A percentile compares a stretch with the other conserved stretches of the same genome.
phyloP scores from a whole-genome alignment of 345 rosid species.

The Lumnitzera littorea region DNA sequence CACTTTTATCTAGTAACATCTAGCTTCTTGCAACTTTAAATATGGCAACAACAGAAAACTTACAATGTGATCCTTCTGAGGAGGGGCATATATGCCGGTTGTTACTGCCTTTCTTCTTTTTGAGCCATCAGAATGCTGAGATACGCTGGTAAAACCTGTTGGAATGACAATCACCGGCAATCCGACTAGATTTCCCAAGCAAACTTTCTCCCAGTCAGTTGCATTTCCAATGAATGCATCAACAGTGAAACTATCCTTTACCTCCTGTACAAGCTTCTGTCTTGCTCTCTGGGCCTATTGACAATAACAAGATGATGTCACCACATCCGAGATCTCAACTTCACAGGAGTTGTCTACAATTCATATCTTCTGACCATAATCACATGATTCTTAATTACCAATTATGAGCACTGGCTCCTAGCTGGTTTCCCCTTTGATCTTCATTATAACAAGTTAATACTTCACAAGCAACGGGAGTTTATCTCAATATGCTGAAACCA shows the following conservation, averaged over 20 bases:
- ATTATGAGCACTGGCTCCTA: no score
- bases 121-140: constrained; percentile 40
- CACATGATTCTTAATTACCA: no score
- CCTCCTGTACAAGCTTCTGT: constrained; percentile 64
- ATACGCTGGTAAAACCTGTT: constrained; percentile 44
- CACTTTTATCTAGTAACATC: no score
- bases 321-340: no score
- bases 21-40: no score
- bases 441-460: no score
- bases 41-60: constrained; percentile 12
- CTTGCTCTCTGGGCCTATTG: constrained; percentile 79
- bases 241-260: constrained; percentile 52
- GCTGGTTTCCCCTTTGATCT: no score
- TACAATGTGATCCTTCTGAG: constrained; percentile 74
- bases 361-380: no score
- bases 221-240: constrained; percentile 86
- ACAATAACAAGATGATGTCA: not conserved
- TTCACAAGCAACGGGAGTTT: no score
- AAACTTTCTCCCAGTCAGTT: constrained; percentile 85
- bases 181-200: constrained; percentile 89
- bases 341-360: no score
- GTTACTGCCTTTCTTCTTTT: constrained; percentile 48
- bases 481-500: no score
- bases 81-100: constrained; percentile 81
- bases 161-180: constrained; percentile 70